Conservation (phyloP, 2,329 filamentous ascomycete genomes). For the Podosphaera fusca region DNA sequence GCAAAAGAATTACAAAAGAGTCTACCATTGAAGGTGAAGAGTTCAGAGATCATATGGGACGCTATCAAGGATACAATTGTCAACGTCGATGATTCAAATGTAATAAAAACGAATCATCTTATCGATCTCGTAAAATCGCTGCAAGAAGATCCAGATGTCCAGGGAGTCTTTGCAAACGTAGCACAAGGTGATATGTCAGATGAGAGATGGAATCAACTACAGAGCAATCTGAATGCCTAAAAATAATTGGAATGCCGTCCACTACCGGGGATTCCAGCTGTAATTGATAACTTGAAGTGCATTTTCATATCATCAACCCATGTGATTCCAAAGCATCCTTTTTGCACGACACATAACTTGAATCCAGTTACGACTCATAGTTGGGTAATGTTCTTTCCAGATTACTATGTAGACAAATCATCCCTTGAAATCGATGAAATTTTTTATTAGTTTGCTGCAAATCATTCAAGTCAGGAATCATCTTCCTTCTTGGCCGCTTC, state of each 20-base stretch:
- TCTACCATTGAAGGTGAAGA: conserved; percentile 43
- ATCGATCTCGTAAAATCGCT: conserved; percentile 33
- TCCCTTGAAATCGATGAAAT: no score
- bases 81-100: conserved; percentile 27
- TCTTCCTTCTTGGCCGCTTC: conserved; percentile 3
- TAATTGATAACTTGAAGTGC: no score
- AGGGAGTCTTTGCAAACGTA: conserved; percentile 57
- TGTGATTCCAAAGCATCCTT: no score
- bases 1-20: conserved; percentile 38
- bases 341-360: no score
- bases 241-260: background rate
- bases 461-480: background rate
- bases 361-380: no score
- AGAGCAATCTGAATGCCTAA: conserved; percentile 26
- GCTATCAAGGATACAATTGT: conserved; percentile 61
- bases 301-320: no score
- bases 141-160: conserved; percentile 48
- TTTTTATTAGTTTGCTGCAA: no score
- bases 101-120: conserved; percentile 30
- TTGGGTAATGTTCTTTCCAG: no score
- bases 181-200: conserved; percentile 26
- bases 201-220: conserved; percentile 29
- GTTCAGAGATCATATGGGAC: conserved; percentile 65
- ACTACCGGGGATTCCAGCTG: background rate
- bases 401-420: no score